Conservation (phyloP, 345 rosid species). For the Mangifera indica region DNA sequence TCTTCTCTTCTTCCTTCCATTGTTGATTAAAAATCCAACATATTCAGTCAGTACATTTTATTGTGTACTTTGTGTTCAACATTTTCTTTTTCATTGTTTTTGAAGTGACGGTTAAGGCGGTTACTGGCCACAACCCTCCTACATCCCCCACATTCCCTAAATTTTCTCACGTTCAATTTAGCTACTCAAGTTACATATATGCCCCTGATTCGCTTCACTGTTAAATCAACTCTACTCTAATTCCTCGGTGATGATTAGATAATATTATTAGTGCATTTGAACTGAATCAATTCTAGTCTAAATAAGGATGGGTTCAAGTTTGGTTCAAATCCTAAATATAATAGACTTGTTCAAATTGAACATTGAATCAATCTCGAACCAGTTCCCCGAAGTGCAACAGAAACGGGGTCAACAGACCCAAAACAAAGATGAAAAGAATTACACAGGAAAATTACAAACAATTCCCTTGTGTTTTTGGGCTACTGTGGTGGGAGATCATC, state of each 20-base stretch:
- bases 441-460: no score
- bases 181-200: neutral
- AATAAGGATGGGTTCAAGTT: no score
- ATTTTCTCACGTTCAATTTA: constrained; percentile 33
- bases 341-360: no score
- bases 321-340: no score
- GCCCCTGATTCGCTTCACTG: neutral
- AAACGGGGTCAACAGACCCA: no score
- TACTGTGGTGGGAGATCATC: neutral
- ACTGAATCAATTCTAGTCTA: no score
- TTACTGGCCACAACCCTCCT: constrained; percentile 38
- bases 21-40: neutral
- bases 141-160: constrained; percentile 37
- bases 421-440: no score
- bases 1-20: constrained; percentile 50
- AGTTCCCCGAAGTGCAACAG: no score
- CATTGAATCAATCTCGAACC: no score
- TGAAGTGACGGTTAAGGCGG: constrained; percentile 47
- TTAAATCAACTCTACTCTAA: no score
- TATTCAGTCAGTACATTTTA: neutral
- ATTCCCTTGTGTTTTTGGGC: neutral
- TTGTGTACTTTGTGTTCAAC: neutral
- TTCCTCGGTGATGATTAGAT: no score
- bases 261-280: no score
- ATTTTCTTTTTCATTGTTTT: neutral